phyloP scores from a whole-genome alignment of 2,329 filamentous ascomycete genomes.

The Rachicladosporium sp. region DNA sequence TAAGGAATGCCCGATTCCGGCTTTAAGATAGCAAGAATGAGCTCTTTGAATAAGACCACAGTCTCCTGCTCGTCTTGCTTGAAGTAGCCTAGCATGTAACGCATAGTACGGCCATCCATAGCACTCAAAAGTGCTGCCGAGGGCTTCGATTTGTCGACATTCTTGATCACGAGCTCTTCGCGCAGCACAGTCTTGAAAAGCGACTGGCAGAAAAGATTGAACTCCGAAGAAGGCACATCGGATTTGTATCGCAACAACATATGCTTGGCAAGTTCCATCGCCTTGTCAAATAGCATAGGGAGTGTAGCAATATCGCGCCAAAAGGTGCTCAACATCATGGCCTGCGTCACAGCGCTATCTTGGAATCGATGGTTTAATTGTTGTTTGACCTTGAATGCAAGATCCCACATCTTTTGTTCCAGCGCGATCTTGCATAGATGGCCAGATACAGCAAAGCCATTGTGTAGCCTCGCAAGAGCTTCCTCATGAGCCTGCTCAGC shows the following conservation, averaged over 20 bases:
- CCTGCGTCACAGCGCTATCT: not conserved
- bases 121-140: not conserved
- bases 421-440: slow-evolving; percentile 12
- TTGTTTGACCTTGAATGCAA: slow-evolving; percentile 9
- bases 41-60: slow-evolving; percentile 6
- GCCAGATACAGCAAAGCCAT: slow-evolving; percentile 13
- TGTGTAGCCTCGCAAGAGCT: slow-evolving; percentile 14
- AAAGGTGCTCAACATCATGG: slow-evolving; percentile 9
- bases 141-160: not conserved
- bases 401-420: slow-evolving; percentile 7
- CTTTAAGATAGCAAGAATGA: slow-evolving; percentile 6
- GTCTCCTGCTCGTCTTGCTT: slow-evolving; percentile 5
- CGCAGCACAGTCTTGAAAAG: slow-evolving; percentile 11
- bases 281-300: slow-evolving; percentile 9
- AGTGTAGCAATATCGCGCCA: slow-evolving; percentile 13
- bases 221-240: slow-evolving; percentile 1
- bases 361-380: slow-evolving; percentile 6
- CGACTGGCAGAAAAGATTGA: slow-evolving; percentile 5
- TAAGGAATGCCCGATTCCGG: slow-evolving; percentile 4
- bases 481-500: slow-evolving; percentile 15
- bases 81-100: slow-evolving; percentile 7
- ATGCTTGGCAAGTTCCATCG: slow-evolving; percentile 6
- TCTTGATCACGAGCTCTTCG: slow-evolving; percentile 7
- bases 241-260: slow-evolving; percentile 3
- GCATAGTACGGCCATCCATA: slow-evolving; percentile 4